These are phyloP conservation scores for Parasitella parasitica DNA, from an alignment of 371 early-diverging fungal species.

Conservation along the genomic window DNA sequence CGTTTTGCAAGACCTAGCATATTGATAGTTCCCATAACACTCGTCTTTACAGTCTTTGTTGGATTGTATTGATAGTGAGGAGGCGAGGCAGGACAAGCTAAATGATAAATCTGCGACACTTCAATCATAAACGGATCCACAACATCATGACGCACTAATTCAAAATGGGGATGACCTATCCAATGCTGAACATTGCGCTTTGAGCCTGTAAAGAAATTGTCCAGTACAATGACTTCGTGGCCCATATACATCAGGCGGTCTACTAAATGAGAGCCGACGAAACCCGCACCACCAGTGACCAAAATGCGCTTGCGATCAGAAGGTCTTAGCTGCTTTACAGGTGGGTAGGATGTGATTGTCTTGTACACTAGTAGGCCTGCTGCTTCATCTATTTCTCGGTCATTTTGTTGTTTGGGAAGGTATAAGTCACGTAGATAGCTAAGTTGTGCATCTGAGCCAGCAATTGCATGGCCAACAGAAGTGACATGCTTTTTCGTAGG, in stretches of 20 bases:
- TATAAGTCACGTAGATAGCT: conserved; percentile 45
- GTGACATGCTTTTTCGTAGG: conserved; percentile 7
- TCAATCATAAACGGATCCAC: conserved; percentile 83
- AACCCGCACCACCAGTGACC: conserved; percentile 92
- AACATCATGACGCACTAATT: conserved; percentile 84
- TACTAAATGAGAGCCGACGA: conserved; percentile 86
- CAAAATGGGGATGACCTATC: conserved; percentile 88
- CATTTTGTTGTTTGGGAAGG: conserved; percentile 34
- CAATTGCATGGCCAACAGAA: conserved; percentile 41
- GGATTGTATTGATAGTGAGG: conserved; percentile 91
- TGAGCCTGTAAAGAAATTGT: conserved; percentile 86
- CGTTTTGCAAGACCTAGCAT: conserved; percentile 89
- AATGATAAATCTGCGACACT: conserved; percentile 83
- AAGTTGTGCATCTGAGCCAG: conserved; percentile 46
- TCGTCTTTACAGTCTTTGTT: conserved; percentile 86
- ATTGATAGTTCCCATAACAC: conserved; percentile 87
- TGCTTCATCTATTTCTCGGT: conserved; percentile 32
- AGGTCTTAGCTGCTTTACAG: conserved; percentile 53
- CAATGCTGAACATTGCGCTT: conserved; percentile 77
- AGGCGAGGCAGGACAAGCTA: conserved; percentile 89
- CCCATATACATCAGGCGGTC: conserved; percentile 89
- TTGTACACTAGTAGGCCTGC: conserved; percentile 51
- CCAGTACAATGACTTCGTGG: conserved; percentile 81
- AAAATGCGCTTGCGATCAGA: conserved; percentile 74
- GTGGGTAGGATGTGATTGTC: conserved; percentile 46